Evolutionary conservation across 2,329 filamentous ascomycete genomes (phyloP).

Genomic region (Mycosphaerelloides madeirae): DNA sequence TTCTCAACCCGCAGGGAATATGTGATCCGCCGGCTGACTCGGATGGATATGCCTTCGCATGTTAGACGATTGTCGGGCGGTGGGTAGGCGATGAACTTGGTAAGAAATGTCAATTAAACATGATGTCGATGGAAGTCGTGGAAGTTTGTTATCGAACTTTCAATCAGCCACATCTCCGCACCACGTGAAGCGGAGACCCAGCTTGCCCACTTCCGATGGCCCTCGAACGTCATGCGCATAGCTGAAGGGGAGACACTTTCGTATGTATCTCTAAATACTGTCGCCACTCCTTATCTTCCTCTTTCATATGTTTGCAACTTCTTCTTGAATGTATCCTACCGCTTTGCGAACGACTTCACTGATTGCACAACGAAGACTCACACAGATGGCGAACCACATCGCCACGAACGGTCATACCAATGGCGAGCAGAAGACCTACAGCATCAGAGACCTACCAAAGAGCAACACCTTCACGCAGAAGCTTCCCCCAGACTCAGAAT

Average conservation of each 20-base stretch:
- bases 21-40: too few species aligned
- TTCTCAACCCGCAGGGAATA: conserved; percentile 14
- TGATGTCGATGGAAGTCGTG: too few species aligned
- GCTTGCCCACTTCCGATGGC: too few species aligned
- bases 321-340: conserved; percentile 19
- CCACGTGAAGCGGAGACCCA: too few species aligned
- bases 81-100: too few species aligned
- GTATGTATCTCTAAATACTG: not conserved
- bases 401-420: conserved; percentile 23
- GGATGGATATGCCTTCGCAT: too few species aligned
- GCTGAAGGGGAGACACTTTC: not conserved
- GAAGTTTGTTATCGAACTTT: too few species aligned
- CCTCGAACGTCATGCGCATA: too few species aligned
- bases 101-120: too few species aligned
- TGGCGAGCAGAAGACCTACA: conserved; percentile 28
- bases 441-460: conserved; percentile 55
- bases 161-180: too few species aligned
- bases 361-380: conserved; percentile 29
- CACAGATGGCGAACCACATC: conserved; percentile 44
- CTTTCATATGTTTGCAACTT: not conserved
- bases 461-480: conserved; percentile 60
- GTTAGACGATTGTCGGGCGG: too few species aligned
- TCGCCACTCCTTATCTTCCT: not conserved
- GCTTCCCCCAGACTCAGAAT: conserved; percentile 71
- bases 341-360: conserved; percentile 12